A percentile compares a stretch with the other conserved stretches of the same genome.
Conservation (phyloP, 2,329 filamentous ascomycete species). For the Neonectria ditissima region DNA sequence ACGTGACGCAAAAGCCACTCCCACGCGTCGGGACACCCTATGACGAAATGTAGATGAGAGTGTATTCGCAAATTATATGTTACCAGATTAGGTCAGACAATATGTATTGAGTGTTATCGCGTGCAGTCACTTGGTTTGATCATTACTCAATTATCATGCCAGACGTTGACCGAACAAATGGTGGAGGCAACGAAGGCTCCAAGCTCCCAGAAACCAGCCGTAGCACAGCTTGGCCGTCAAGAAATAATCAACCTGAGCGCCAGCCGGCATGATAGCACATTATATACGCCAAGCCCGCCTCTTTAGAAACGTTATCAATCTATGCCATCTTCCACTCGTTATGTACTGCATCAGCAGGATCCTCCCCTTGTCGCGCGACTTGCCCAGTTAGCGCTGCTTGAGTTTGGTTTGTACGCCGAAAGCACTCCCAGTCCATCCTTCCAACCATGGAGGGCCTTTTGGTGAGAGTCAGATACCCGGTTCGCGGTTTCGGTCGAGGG, state of each 20-base stretch:
- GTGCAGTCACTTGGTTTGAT: slow-evolving; percentile 36
- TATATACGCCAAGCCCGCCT: slow-evolving; percentile 47
- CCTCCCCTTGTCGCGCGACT: slow-evolving; percentile 39
- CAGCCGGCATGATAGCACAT: slow-evolving; percentile 48
- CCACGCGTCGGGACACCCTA: neutral
- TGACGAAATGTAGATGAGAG: neutral
- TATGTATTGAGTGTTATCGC: slow-evolving; percentile 9
- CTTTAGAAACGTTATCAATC: slow-evolving; percentile 43
- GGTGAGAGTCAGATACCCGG: slow-evolving; percentile 19
- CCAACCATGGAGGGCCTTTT: slow-evolving; percentile 23
- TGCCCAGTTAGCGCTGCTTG: slow-evolving; percentile 30
- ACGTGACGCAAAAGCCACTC: neutral
- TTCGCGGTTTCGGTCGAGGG: slow-evolving; percentile 33
- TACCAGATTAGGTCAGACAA: neutral
- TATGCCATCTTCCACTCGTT: slow-evolving; percentile 45
- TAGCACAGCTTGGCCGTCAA: slow-evolving; percentile 35
- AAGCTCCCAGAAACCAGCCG: slow-evolving; percentile 38
- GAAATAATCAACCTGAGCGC: slow-evolving; percentile 49
- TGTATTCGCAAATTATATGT: neutral
- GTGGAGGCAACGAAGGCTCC: slow-evolving; percentile 31
- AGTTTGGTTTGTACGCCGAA: slow-evolving; percentile 12
- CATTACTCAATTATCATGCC: slow-evolving; percentile 49
- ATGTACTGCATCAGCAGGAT: slow-evolving; percentile 41
- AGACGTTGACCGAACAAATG: slow-evolving; percentile 35
- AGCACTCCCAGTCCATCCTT: slow-evolving; percentile 27